Base-by-base conservation (phyloP, 192 early-diverging fungal species). In the Mortierella alpina region DNA sequence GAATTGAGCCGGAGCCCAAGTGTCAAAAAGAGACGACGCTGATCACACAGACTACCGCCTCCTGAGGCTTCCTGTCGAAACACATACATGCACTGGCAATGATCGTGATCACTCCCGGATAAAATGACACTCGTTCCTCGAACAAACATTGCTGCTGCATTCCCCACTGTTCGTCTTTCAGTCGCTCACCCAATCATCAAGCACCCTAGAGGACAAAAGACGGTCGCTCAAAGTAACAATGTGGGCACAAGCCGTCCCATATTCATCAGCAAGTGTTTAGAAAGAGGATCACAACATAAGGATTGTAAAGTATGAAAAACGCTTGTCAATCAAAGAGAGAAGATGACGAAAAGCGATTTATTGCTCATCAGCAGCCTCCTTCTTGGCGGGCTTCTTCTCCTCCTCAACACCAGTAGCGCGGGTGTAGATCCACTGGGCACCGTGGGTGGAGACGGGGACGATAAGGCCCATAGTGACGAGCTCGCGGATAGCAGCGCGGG, bases 401-500 rank as follows among this genome's bases (percentile, higher is more conserved):
- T 88, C 85, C 80, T 82, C 84, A 77, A 81, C 80, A 70, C 82
- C 83, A 69, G 87, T 88, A 54, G 85, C 87, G 66, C 87, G 85
- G 61, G 87, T 90, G 90, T 95, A 94, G 89, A 94, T 92, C 69
- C 93, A 86, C 86, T 99, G 97, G 70, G 96, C 92, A 84, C 92
- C 92, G 92, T 98, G 96, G 65, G 88, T 87, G 70, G 93, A 92
- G 78, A 99, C 91, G 67, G 93, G 90, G 84, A 93, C 93, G 90
- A 99, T 99, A 51, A 93, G 75, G 77, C 97, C 97, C 86, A 96
- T 91, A 66, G 86, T 84, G 85, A 92, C 96, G 63, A 99, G 90
- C 84, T 99, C 96, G 69, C 92, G 90, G 89, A 99, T 92, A 82
- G 97, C 97, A 73, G 90, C 84, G 79, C 98, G 95, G 66, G 98